These are phyloP conservation scores for Elsinoe fawcettii DNA, from an alignment of 2,329 filamentous ascomycete species.

Conservation along the genomic window DNA sequence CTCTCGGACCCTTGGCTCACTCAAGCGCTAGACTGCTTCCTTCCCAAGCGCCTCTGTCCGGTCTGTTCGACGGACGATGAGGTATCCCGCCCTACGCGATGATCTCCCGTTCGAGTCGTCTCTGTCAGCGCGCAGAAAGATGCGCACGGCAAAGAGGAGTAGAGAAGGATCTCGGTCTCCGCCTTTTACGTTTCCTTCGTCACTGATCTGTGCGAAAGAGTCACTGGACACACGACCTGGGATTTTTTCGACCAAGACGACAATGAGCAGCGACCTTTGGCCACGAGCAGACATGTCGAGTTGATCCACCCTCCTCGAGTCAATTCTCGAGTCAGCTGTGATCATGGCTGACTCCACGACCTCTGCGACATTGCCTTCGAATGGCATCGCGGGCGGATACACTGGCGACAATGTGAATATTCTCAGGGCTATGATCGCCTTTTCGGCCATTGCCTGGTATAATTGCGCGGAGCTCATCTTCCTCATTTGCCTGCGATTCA, in stretches of 20 bases:
- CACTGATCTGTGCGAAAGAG: neutral
- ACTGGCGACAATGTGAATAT: slow-evolving; percentile 23
- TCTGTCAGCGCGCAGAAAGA: neutral
- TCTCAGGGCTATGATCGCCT: slow-evolving; percentile 25
- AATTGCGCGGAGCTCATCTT: slow-evolving; percentile 40
- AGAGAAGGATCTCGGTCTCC: neutral
- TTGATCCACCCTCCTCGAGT: neutral
- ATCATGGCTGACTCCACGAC: neutral
- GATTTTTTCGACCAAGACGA: neutral
- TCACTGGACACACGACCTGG: neutral
- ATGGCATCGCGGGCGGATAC: slow-evolving; percentile 25
- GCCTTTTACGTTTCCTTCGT: neutral
- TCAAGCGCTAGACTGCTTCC: neutral
- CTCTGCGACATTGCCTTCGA: neutral
- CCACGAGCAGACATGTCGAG: neutral
- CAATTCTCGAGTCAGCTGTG: neutral
- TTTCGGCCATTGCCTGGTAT: slow-evolving; percentile 29
- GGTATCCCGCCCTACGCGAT: neutral
- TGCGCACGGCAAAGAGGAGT: neutral
- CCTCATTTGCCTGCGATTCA: slow-evolving; percentile 42
- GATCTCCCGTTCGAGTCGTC: neutral
- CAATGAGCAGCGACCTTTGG: slow-evolving; percentile 4
- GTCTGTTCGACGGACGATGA: too few relatives aligned
- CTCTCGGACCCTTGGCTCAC: neutral
- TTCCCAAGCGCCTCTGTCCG: neutral